Conservation (phyloP, 2,329 filamentous ascomycete species). For the Talaromyces sp. region DNA sequence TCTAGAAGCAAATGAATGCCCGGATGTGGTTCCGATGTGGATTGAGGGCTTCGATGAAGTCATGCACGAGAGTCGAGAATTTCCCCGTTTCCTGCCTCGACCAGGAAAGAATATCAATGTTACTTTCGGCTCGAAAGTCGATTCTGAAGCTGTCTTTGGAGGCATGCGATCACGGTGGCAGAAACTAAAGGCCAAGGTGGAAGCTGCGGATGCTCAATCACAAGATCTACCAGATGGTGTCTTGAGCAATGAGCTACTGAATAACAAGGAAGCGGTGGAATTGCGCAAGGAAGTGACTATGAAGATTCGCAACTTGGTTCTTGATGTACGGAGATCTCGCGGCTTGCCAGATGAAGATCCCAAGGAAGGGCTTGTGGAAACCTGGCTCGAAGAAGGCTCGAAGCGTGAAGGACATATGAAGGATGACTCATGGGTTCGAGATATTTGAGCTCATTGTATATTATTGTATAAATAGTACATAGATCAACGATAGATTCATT, state of each 20-base stretch:
- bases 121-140: conserved; percentile 68
- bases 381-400: conserved; percentile 67
- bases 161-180: conserved; percentile 76
- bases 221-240: conserved; percentile 54
- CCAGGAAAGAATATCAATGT: conserved; percentile 64
- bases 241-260: conserved; percentile 66
- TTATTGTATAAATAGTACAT: conserved; percentile 5
- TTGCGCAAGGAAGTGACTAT: conserved; percentile 79
- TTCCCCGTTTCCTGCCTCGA: conserved; percentile 79
- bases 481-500: conserved; percentile 1
- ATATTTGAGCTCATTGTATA: conserved; percentile 45
- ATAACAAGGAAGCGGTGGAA: conserved; percentile 72
- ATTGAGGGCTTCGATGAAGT: conserved; percentile 85
- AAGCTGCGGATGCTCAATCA: conserved; percentile 47
- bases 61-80: conserved; percentile 81
- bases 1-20: conserved; percentile 82
- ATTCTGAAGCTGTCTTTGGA: conserved; percentile 74
- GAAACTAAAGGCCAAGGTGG: conserved; percentile 59
- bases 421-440: conserved; percentile 63
- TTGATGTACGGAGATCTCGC: conserved; percentile 71
- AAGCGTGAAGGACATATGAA: conserved; percentile 60
- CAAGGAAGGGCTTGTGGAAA: conserved; percentile 75
- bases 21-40: conserved; percentile 91
- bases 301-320: conserved; percentile 75
- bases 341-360: conserved; percentile 82